A percentile compares a stretch with the other conserved stretches of the same genome.
Conservation (phyloP, 768 basidiomycete genomes). For the Lentinula sp. region DNA sequence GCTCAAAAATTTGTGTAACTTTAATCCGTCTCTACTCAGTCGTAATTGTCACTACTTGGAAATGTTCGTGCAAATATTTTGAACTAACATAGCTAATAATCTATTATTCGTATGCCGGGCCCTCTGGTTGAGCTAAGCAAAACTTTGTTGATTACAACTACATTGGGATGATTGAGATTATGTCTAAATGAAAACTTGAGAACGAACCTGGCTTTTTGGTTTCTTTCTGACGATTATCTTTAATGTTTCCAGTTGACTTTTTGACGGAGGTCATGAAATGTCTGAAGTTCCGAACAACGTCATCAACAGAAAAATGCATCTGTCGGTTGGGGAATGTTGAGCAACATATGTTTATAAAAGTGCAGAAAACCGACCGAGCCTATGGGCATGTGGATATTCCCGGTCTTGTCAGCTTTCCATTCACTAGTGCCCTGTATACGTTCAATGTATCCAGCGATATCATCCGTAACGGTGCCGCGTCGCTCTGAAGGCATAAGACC, state of each 20-base stretch:
- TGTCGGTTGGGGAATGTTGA: conserved; percentile 20
- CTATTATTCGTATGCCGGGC: conserved; percentile 84
- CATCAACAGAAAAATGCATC: conserved; percentile 69
- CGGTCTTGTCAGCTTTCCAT: conserved; percentile 88
- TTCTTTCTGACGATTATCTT: conserved; percentile 13
- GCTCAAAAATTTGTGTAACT: too few species aligned
- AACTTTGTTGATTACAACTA: conserved; percentile 73
- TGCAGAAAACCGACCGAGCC: conserved; percentile 49
- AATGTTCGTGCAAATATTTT: conserved; percentile 11
- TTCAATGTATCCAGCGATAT: conserved; percentile 76
- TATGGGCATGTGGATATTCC: conserved; percentile 78
- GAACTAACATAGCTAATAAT: conserved; percentile 39
- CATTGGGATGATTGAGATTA: conserved; percentile 24
- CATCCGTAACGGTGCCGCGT: conserved; percentile 90
- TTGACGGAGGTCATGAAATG: conserved; percentile 73
- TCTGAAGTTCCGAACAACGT: conserved; percentile 73
- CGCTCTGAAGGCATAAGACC: conserved; percentile 95
- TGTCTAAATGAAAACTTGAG: background rate
- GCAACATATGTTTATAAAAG: background rate
- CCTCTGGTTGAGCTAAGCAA: conserved; percentile 82
- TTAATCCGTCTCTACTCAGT: background rate
- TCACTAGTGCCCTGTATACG: conserved; percentile 78
- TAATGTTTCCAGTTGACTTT: conserved; percentile 64
- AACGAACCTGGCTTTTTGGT: conserved; percentile 1
- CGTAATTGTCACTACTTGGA: conserved; percentile 4